Percentiles rank a stretch among this genome's conserved stretches.
phyloP scores from a whole-genome alignment of 2,329 filamentous ascomycete genomes.

The Ophiostoma quercus region DNA sequence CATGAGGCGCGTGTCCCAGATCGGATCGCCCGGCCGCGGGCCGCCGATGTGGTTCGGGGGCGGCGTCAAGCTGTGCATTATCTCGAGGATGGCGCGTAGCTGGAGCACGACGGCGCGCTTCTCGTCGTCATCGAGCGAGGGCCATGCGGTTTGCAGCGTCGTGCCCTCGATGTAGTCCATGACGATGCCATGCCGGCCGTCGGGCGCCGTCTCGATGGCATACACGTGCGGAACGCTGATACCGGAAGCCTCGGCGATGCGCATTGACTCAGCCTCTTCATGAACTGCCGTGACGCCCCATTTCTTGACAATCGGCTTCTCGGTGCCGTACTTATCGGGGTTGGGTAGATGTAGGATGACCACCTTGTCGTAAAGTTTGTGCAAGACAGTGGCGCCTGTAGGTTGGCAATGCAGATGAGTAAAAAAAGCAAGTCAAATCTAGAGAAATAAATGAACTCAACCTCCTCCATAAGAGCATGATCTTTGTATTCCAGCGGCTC shows the following conservation, averaged over 20 bases:
- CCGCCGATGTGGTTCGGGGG: not conserved
- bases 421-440: too few relatives aligned
- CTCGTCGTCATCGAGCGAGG: not conserved
- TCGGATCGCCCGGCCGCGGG: not conserved
- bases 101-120: not conserved
- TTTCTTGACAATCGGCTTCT: not conserved
- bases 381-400: not conserved
- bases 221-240: not conserved
- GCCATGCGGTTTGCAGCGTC: not conserved
- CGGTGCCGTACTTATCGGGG: not conserved
- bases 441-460: not conserved
- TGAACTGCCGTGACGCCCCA: not conserved
- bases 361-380: not conserved
- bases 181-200: not conserved
- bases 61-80: not conserved
- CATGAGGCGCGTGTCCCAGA: conserved; percentile 1
- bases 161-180: not conserved
- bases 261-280: not conserved
- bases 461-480: not conserved
- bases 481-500: not conserved
- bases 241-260: not conserved
- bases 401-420: not conserved
- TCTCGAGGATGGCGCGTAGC: not conserved
- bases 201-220: not conserved
- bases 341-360: not conserved